A percentile compares a stretch with the other conserved stretches of the same genome.
phyloP scores from a whole-genome alignment of 140 eudicot species.

The Cichorium intybus region DNA sequence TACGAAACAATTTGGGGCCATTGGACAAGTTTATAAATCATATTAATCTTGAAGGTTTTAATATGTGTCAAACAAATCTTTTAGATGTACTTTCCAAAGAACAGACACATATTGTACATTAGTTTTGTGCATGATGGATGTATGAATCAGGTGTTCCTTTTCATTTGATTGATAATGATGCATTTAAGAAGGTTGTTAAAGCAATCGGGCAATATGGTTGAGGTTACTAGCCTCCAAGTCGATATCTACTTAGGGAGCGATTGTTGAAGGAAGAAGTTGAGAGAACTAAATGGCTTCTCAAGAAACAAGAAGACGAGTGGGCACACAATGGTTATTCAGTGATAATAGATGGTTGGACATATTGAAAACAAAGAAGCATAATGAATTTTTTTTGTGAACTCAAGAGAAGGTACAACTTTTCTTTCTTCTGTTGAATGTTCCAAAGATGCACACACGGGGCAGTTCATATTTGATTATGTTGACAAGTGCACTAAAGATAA shows the following conservation, averaged over 20 bases:
- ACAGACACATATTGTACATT: neutral
- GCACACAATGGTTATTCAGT: slow-evolving; percentile 8
- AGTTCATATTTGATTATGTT: slow-evolving; percentile 15
- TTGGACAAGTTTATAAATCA: slow-evolving; percentile 3
- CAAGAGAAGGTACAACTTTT: slow-evolving; percentile 1
- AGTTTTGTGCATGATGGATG: neutral
- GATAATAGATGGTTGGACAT: slow-evolving; percentile 12
- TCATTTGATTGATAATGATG: too few relatives aligned
- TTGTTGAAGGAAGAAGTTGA: slow-evolving; percentile 18
- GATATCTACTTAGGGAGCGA: slow-evolving; percentile 18
- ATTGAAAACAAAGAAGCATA: slow-evolving; percentile 13
- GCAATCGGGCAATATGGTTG: slow-evolving; percentile 23
- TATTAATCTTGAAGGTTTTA: neutral
- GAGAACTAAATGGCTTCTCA: neutral
- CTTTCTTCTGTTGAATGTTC: slow-evolving; percentile 8
- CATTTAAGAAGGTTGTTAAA: neutral
- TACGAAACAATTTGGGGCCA: neutral
- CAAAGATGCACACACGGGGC: neutral
- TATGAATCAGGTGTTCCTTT: too few relatives aligned
- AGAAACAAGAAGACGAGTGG: slow-evolving; percentile 24
- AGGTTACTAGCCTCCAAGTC: slow-evolving; percentile 9
- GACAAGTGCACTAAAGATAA: slow-evolving; percentile 4
- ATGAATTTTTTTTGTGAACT: slow-evolving; percentile 19
- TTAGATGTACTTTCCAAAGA: neutral
- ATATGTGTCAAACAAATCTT: neutral